Base-by-base conservation (phyloP, 1,284 basidiomycete genomes). In the Ustilago crameri region DNA sequence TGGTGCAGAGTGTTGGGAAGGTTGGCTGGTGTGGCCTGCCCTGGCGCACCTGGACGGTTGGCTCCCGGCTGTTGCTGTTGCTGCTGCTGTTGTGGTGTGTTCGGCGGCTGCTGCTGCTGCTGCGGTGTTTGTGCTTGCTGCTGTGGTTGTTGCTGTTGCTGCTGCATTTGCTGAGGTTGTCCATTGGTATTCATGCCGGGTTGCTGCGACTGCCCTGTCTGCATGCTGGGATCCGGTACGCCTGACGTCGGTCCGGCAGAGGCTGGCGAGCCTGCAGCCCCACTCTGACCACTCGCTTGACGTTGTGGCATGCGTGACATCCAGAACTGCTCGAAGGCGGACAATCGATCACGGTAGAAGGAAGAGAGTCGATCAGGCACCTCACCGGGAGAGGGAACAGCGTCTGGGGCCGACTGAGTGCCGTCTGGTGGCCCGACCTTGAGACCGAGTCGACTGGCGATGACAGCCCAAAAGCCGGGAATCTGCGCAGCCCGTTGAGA, bases 311-410 rank as follows among this genome's bases (percentile, higher is more conserved):
- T 74, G n/a, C 71, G 60, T 7, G 74, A 66, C 42, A 80, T 34
- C 79, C 79, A 81, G 38, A 70, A 75, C 43, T 79, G 72, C 62
- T 81, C 79, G 49, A 81, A 81, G 0, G 67, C 63, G 7, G 45
- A 59, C 3, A 81, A 65, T 3, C 78, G 70, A 23, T 79, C 76
- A 15, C 63, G 61, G 50, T 74, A 81, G 52, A 75, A 81, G 24
- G 58, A 52, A 30, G 75, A 74, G 9, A 81, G 60, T 9, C 76
- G 74, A n/a, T 72, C 76, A 10, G 79, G 74, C 4, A 79, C 75
- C 34, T 80, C 75, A 12, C 62, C 61, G 2, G 75, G 77, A 18
- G 51, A 58, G 0, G 76, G 76, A 9, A 79, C 53, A 4, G 74
- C 74, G 27, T 75, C 66, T 4, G 72, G 65, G 3, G 66, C 53